Evolutionary conservation across 768 basidiomycete species (phyloP).

Genomic region (Hysterangium stoloniferum): DNA sequence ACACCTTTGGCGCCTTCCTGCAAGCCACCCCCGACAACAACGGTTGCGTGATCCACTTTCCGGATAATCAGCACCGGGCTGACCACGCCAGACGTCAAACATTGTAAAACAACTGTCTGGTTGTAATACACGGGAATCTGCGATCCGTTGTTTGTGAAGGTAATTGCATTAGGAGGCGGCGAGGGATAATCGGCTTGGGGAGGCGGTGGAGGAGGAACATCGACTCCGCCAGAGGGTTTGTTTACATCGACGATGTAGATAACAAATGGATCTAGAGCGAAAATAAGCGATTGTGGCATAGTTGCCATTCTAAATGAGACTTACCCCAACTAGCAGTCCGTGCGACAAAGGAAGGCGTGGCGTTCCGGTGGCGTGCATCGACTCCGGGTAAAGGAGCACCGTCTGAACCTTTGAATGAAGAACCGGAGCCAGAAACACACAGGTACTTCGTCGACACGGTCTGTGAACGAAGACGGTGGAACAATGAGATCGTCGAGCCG

Average conservation of each 20-base stretch:
- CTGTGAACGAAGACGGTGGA: conserved; percentile 93
- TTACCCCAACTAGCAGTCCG: conserved; percentile 85
- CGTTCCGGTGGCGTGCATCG: conserved; percentile 60
- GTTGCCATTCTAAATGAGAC: conserved; percentile 19
- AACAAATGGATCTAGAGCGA: conserved; percentile 71
- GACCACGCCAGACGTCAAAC: conserved; percentile 87
- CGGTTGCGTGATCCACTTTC: conserved; percentile 86
- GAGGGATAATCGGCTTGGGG: conserved; percentile 87
- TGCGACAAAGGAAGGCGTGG: conserved; percentile 81
- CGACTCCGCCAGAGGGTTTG: conserved; percentile 70
- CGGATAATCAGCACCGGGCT: conserved; percentile 91
- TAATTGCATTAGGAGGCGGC: conserved; percentile 84
- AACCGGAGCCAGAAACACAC: conserved; percentile 88
- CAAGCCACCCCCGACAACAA: conserved; percentile 84
- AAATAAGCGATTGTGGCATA: not conserved
- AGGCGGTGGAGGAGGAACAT: conserved; percentile 71
- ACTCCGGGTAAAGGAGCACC: conserved; percentile 80
- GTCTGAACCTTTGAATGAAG: conserved; percentile 90
- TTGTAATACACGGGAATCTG: conserved; percentile 95
- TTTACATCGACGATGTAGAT: conserved; percentile 96
- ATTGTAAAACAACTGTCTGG: conserved; percentile 91
- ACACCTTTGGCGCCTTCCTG: conserved; percentile 83
- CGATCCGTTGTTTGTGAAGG: conserved; percentile 74
- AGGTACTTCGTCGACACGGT: conserved; percentile 95
- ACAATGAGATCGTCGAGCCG: conserved; percentile 90